phyloP scores from a whole-genome alignment of 805 yeast species.

The Nakazawaea ernobii region DNA sequence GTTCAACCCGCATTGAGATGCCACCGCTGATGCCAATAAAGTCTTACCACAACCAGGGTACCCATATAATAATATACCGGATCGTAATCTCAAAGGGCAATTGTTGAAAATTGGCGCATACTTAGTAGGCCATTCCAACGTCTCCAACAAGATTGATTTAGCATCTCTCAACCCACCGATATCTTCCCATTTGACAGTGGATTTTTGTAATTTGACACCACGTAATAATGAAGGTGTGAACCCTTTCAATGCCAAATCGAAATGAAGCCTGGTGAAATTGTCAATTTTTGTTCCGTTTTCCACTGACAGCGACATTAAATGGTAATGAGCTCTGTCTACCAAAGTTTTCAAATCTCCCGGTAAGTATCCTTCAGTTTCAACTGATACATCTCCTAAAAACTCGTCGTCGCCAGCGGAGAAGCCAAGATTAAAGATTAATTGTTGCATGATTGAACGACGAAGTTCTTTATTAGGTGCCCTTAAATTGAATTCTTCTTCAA shows the following conservation, averaged over 20 bases:
- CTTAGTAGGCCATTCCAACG: slow-evolving; percentile 95
- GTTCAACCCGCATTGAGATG: slow-evolving; percentile 88
- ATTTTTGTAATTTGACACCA: slow-evolving; percentile 81
- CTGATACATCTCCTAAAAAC: slow-evolving; percentile 45
- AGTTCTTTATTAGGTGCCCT: slow-evolving; percentile 64
- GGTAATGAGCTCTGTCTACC: slow-evolving; percentile 64
- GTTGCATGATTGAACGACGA: slow-evolving; percentile 41
- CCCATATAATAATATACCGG: slow-evolving; percentile 88
- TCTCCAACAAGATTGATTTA: slow-evolving; percentile 71
- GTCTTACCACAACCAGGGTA: slow-evolving; percentile 99
- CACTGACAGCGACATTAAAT: slow-evolving; percentile 21
- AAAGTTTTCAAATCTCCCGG: slow-evolving; percentile 76
- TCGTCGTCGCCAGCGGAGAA: slow-evolving; percentile 32
- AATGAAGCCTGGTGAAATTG: slow-evolving; percentile 27
- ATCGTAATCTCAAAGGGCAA: slow-evolving; percentile 81
- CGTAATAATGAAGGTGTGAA: slow-evolving; percentile 78
- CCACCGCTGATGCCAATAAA: slow-evolving; percentile 85
- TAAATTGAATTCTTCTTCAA: slow-evolving; percentile 57
- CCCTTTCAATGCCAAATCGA: slow-evolving; percentile 54
- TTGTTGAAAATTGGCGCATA: slow-evolving; percentile 91
- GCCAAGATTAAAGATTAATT: slow-evolving; percentile 17
- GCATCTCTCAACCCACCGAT: slow-evolving; percentile 85
- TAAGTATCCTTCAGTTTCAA: slow-evolving; percentile 84
- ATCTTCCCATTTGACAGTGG: slow-evolving; percentile 73
- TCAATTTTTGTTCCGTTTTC: background rate